Base-by-base conservation (phyloP, 73 alveolate genomes). In the Paramecium primaurelia region DNA sequence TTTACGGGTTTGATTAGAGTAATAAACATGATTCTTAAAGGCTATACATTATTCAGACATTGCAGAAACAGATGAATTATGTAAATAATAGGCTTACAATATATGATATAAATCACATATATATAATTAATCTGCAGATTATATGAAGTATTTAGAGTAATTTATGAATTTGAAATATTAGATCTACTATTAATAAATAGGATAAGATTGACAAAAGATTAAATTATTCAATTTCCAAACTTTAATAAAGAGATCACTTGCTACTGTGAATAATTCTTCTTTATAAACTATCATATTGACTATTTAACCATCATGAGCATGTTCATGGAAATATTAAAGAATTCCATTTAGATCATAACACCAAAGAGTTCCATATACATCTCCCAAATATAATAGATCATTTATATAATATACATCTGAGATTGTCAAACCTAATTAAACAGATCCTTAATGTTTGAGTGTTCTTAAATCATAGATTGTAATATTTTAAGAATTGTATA, bases 181-280 rank as follows among this genome's bases (percentile, higher is more conserved):
- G 1, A 73, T 73, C 22, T 73, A 9, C 10, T 37, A 9, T 34
- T 37, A 28, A 73, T 73, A 37, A 3, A 73, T 37, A 3, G 87
- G 87, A 37, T 73, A 73, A 6, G 58, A 73, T 73, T 73, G 38
- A 37, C 59, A 73, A 34, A 73, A 73, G 9, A 73, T 44, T 4
- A 73, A 18, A 73, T 73, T 73, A 3, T 73, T 22, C n/a, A 73
- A 73, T 37, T 73, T 73, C 87, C 87, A 73, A 3, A 73, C 59
- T 36, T 40, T 73, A n/a, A 73, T 73, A 10, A 20, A 73, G 6
- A 73, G 34, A 36, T 73, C 87, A 38, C 37, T 73, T 20, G 60
- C 87, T 5, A 73, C 87, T 12, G 68, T 73, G 18, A 37, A 73
- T 3, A 73, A 10, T 37, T 73, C 58, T 12, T 73, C 87, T 36